phyloP scores from a whole-genome alignment of 1,284 basidiomycete genomes.

The Schizophyllum amplum region DNA sequence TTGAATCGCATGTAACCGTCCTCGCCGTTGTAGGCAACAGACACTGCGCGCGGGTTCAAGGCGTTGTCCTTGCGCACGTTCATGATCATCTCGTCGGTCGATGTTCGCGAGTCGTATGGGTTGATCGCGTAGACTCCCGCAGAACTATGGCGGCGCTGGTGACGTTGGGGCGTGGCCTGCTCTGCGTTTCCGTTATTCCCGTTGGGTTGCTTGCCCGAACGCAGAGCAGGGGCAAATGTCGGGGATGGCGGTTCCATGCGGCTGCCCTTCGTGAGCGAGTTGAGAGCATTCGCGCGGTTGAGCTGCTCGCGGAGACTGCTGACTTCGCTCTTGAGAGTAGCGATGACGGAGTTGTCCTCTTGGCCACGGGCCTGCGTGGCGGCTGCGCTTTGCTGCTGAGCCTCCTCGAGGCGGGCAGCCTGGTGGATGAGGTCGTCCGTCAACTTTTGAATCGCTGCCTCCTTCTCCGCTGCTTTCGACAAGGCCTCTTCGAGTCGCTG shows the following conservation, averaged over 20 bases:
- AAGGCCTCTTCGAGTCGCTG: constrained; percentile 73
- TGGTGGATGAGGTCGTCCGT: constrained; percentile 72
- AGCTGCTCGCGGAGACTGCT: constrained; percentile 90
- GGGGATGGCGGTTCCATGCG: constrained; percentile 77
- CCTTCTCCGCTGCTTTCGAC: constrained; percentile 75
- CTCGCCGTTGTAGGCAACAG: constrained; percentile 82
- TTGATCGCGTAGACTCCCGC: constrained; percentile 69
- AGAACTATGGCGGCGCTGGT: constrained; percentile 80
- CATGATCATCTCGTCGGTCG: constrained; percentile 75
- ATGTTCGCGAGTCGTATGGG: constrained; percentile 55
- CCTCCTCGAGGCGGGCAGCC: constrained; percentile 64
- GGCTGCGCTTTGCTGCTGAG: constrained; percentile 67
- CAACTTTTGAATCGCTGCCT: constrained; percentile 75
- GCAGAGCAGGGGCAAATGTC: constrained; percentile 68
- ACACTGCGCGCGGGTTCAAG: constrained; percentile 83
- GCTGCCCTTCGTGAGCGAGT: constrained; percentile 66
- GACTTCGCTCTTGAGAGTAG: constrained; percentile 88
- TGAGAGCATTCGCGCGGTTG: constrained; percentile 87
- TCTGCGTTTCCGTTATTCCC: constrained; percentile 30
- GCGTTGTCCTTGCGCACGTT: constrained; percentile 69
- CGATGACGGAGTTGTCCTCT: constrained; percentile 81
- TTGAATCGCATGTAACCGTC: constrained; percentile 65
- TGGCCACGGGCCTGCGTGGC: constrained; percentile 51
- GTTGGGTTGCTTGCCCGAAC: constrained; percentile 44
- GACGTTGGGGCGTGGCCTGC: constrained; percentile 35